These are phyloP conservation scores for Cadophora sp. DNA, from an alignment of 2,329 filamentous ascomycete genomes.

Conservation along the genomic window DNA sequence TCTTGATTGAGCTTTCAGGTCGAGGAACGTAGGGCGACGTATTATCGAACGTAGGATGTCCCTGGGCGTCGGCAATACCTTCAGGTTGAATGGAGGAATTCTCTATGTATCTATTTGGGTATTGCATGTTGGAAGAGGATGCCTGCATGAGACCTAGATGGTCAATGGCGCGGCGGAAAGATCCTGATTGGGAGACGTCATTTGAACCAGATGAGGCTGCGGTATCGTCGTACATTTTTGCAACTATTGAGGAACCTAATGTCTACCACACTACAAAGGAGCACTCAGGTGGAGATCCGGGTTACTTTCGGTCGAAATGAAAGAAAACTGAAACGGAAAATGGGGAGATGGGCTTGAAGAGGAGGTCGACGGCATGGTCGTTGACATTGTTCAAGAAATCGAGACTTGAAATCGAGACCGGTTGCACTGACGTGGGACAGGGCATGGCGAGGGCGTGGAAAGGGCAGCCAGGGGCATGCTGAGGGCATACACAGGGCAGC, in stretches of 20 bases:
- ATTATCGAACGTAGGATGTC: background rate
- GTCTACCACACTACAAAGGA: background rate
- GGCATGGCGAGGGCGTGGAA: constrained; percentile 9
- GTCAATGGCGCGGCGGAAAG: background rate
- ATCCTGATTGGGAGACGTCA: background rate
- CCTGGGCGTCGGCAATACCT: background rate
- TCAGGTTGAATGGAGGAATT: background rate
- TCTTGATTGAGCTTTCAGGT: constrained; percentile 8
- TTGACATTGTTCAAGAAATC: background rate
- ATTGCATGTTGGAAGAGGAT: constrained; percentile 5
- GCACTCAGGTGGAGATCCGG: constrained; percentile 1
- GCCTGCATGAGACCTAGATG: background rate
- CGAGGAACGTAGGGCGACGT: background rate
- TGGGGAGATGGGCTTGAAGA: constrained; percentile 2
- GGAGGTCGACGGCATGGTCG: background rate
- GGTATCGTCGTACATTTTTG: constrained; percentile 2
- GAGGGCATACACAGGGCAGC: constrained; percentile 1
- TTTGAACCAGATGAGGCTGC: background rate
- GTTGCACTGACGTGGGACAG: background rate
- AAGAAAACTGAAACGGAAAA: constrained; percentile 2
- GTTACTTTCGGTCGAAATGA: background rate
- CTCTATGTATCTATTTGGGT: background rate
- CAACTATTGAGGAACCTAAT: background rate
- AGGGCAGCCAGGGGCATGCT: background rate
- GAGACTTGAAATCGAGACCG: background rate